A percentile compares a stretch with the other conserved stretches of the same genome.
Evolutionary conservation across 208 protist species (phyloP).

Genomic region (Acanthamoeba culbertsoni): DNA sequence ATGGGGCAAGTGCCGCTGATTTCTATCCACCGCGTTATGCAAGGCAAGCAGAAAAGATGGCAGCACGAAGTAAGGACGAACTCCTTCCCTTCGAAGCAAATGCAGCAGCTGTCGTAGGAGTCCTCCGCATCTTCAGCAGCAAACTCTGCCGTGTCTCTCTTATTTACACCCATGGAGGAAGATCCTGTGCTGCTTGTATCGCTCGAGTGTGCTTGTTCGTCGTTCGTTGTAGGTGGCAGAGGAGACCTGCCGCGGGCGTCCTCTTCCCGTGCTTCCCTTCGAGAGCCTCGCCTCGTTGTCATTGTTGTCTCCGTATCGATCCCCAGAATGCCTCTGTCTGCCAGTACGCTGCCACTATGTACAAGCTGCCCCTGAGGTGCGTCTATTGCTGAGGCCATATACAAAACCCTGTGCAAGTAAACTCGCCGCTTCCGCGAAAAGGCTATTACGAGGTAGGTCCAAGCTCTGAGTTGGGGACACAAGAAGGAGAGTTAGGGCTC

Average conservation of each 20-base stretch:
- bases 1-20: conserved; percentile 34
- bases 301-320: no score
- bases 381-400: no score
- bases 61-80: conserved; percentile 19
- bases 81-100: conserved; percentile 43
- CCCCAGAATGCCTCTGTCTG: no score
- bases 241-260: no score
- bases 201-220: not conserved
- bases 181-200: not conserved
- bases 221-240: not conserved
- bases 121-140: conserved; percentile 33
- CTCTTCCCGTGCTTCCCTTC: no score
- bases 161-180: not conserved
- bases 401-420: no score
- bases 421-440: no score
- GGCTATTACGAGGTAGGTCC: no score
- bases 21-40: conserved; percentile 40
- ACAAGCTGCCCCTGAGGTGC: no score
- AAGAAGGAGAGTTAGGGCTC: not conserved
- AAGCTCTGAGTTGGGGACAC: no score
- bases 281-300: no score
- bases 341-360: no score
- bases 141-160: not conserved
- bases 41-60: conserved; percentile 43
- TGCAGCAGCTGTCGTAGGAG: not conserved